Evolutionary conservation across 768 basidiomycete genomes (phyloP).

Genomic region (Suillus weaverae): DNA sequence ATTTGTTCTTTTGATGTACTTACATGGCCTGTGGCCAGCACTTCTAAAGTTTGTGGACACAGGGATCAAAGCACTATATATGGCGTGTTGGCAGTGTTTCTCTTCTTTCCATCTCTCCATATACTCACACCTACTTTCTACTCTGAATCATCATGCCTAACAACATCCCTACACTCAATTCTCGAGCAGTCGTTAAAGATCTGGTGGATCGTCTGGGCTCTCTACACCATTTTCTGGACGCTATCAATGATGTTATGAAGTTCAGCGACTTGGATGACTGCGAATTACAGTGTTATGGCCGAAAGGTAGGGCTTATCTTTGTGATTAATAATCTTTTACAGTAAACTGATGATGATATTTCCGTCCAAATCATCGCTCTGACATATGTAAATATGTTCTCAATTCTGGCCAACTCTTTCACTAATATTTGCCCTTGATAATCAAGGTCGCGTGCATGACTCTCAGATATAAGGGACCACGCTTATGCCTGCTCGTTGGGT

Average conservation of each 20-base stretch:
- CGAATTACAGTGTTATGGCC: slow-evolving; percentile 24
- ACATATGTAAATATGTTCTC: slow-evolving; percentile 45
- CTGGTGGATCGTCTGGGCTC: too few relatives aligned
- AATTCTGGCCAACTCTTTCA: not conserved
- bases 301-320: slow-evolving; percentile 21
- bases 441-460: slow-evolving; percentile 48
- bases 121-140: too few relatives aligned
- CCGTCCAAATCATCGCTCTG: slow-evolving; percentile 44
- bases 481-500: slow-evolving; percentile 46
- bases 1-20: not conserved
- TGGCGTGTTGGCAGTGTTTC: too few relatives aligned
- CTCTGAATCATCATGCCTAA: too few relatives aligned
- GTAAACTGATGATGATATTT: slow-evolving; percentile 1
- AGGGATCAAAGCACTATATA: too few relatives aligned
- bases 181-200: too few relatives aligned
- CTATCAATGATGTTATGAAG: slow-evolving; percentile 24
- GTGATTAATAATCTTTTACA: slow-evolving; percentile 4
- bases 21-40: not conserved
- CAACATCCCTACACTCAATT: too few relatives aligned
- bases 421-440: not conserved
- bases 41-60: not conserved
- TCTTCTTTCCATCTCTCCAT: too few relatives aligned
- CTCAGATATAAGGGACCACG: slow-evolving; percentile 40
- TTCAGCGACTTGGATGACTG: slow-evolving; percentile 18
- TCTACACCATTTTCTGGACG: slow-evolving; percentile 27